Conservation (phyloP, 805 yeast species). For the Spencermartinsiella europaea region DNA sequence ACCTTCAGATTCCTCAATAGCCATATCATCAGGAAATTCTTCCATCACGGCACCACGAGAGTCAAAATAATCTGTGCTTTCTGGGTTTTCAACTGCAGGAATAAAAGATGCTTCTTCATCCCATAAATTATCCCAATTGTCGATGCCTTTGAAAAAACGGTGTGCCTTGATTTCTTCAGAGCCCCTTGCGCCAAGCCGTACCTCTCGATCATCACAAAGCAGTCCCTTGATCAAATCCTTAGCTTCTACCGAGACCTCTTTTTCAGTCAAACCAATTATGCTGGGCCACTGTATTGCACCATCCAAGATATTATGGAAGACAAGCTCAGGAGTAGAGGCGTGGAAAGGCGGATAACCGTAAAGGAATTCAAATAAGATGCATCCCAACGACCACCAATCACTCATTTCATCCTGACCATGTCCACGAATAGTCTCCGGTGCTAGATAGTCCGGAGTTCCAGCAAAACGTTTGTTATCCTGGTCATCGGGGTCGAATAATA, state of each 20-base stretch:
- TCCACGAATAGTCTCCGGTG: slow-evolving; percentile 93
- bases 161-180: slow-evolving; percentile 75
- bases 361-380: slow-evolving; percentile 85
- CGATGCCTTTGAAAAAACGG: slow-evolving; percentile 62
- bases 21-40: slow-evolving; percentile 48
- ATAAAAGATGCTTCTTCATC: slow-evolving; percentile 74
- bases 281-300: slow-evolving; percentile 84
- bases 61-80: slow-evolving; percentile 88
- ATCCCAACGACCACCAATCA: slow-evolving; percentile 99
- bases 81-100: slow-evolving; percentile 74
- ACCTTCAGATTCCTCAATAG: slow-evolving; percentile 18
- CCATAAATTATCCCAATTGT: slow-evolving; percentile 67
- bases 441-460: slow-evolving; percentile 96
- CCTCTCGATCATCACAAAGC: slow-evolving; percentile 55
- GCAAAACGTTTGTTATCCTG: slow-evolving; percentile 63
- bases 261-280: slow-evolving; percentile 10
- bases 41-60: slow-evolving; percentile 76
- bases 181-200: slow-evolving; percentile 70
- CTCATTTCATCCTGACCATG: slow-evolving; percentile 74
- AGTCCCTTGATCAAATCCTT: slow-evolving; percentile 65
- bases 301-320: slow-evolving; percentile 72
- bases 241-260: slow-evolving; percentile 52
- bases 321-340: slow-evolving; percentile 69
- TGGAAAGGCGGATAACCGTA: slow-evolving; percentile 96
- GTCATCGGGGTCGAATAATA: slow-evolving; percentile 66